A percentile compares a stretch with the other conserved stretches of the same genome.
Conservation (phyloP, 257 asterid genomes). For the Asclepias syriaca region DNA sequence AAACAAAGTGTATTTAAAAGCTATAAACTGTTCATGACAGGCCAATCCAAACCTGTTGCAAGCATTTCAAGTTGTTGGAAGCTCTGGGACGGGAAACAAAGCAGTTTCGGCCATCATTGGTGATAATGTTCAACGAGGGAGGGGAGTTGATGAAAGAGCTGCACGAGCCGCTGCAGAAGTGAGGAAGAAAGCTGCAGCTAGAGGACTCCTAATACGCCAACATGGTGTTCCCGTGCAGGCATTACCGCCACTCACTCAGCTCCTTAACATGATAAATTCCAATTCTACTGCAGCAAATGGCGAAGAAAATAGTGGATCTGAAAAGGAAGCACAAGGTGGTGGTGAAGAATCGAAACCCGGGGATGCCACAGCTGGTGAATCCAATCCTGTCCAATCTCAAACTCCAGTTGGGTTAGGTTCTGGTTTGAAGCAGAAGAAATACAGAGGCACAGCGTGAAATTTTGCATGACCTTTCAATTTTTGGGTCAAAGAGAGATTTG, state of each 20-base stretch:
- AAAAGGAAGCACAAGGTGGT: conserved; percentile 36
- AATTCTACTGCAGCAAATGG: conserved; percentile 31
- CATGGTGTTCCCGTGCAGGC: conserved; percentile 60
- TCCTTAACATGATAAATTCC: conserved; percentile 51
- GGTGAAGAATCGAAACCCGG: conserved; percentile 18
- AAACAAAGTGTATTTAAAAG: background rate
- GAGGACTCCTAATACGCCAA: conserved; percentile 66
- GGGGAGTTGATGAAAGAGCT: conserved; percentile 85
- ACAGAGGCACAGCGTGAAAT: conserved; percentile 34
- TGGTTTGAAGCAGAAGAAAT: conserved; percentile 66
- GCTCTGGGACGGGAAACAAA: conserved; percentile 33
- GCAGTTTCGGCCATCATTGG: conserved; percentile 37
- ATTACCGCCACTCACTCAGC: conserved; percentile 58
- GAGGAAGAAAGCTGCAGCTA: conserved; percentile 88
- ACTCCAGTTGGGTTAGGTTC: conserved; percentile 78
- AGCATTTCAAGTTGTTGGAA: conserved; percentile 63
- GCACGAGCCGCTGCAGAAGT: conserved; percentile 83
- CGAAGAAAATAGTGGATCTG: conserved; percentile 26
- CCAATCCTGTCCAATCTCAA: conserved; percentile 32
- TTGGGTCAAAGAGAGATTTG: background rate
- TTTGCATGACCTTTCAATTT: background rate
- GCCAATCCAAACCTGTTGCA: conserved; percentile 81
- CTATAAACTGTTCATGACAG: conserved; percentile 33
- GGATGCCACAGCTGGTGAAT: conserved; percentile 20
- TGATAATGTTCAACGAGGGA: conserved; percentile 57